Percentiles rank a stretch among this genome's conserved stretches.
Evolutionary conservation across 2,329 filamentous ascomycete genomes (phyloP).

Genomic region (Pseudocercospora fijiensis): DNA sequence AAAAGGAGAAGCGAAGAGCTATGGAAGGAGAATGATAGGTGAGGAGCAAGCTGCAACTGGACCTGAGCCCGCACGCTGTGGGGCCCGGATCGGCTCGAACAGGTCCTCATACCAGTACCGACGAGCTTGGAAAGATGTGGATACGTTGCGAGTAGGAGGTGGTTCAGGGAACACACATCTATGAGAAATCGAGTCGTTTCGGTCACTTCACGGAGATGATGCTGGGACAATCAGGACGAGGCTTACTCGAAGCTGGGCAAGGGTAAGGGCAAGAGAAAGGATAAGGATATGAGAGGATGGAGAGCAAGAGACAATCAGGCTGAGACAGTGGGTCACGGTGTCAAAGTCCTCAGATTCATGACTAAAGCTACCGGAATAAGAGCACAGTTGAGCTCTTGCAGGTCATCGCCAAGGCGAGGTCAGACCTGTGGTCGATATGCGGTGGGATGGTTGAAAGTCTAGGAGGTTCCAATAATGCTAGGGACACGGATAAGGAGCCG

Average conservation of each 20-base stretch:
- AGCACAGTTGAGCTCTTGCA: background rate
- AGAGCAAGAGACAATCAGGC: background rate
- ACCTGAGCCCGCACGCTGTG: background rate
- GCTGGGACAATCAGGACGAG: background rate
- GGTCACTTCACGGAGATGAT: background rate
- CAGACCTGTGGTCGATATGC: background rate
- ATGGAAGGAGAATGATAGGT: background rate
- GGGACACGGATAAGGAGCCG: background rate
- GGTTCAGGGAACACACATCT: background rate
- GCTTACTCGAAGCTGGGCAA: background rate
- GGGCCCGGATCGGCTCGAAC: background rate
- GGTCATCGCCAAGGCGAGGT: background rate
- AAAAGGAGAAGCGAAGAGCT: background rate
- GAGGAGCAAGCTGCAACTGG: background rate
- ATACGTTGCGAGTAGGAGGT: background rate
- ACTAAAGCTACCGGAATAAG: background rate
- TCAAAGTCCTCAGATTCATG: background rate
- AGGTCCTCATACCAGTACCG: background rate
- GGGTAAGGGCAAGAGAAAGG: background rate
- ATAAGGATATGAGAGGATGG: too few species aligned
- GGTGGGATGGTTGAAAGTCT: background rate
- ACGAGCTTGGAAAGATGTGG: background rate
- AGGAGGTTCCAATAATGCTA: background rate
- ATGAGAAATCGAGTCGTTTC: background rate
- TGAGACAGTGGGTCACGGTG: background rate